Conservation (phyloP, 257 asterid genomes). For the Fraxinus excelsior region DNA sequence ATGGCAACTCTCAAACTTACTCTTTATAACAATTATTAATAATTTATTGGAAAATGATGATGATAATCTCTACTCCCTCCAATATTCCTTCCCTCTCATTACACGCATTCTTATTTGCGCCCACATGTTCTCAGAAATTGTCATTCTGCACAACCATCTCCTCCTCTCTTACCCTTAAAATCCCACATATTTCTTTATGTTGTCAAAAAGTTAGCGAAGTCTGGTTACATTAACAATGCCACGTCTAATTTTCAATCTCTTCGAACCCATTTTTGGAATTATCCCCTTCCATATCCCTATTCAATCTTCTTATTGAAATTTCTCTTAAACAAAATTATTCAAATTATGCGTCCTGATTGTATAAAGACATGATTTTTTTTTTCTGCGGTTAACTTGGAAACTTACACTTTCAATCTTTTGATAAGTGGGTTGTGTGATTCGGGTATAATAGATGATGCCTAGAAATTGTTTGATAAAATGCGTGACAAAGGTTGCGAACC, state of each 20-base stretch:
- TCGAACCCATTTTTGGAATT: slow-evolving; percentile 44
- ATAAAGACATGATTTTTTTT: slow-evolving; percentile 60
- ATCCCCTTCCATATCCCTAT: slow-evolving; percentile 55
- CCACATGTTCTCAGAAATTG: slow-evolving; percentile 65
- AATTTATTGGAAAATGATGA: background rate
- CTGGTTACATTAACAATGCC: slow-evolving; percentile 55
- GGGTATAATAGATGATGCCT: slow-evolving; percentile 79
- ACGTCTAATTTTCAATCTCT: slow-evolving; percentile 62
- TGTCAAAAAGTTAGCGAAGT: no score
- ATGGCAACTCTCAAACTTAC: slow-evolving; percentile 74
- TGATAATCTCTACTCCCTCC: slow-evolving; percentile 27
- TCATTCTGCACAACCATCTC: no score
- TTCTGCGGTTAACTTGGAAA: slow-evolving; percentile 57
- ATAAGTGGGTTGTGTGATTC: slow-evolving; percentile 58
- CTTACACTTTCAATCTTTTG: slow-evolving; percentile 80
- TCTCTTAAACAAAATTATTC: slow-evolving; percentile 39
- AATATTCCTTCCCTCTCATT: slow-evolving; percentile 45
- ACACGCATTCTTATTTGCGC: slow-evolving; percentile 63
- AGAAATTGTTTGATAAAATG: slow-evolving; percentile 77
- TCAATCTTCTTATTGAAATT: slow-evolving; percentile 60
- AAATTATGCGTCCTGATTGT: slow-evolving; percentile 52
- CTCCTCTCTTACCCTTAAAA: no score
- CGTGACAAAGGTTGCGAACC: slow-evolving; percentile 67
- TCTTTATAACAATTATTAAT: slow-evolving; percentile 22
- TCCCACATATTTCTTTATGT: no score